Conservation (phyloP, 805 yeast genomes). For the Starmerella stigmatis region DNA sequence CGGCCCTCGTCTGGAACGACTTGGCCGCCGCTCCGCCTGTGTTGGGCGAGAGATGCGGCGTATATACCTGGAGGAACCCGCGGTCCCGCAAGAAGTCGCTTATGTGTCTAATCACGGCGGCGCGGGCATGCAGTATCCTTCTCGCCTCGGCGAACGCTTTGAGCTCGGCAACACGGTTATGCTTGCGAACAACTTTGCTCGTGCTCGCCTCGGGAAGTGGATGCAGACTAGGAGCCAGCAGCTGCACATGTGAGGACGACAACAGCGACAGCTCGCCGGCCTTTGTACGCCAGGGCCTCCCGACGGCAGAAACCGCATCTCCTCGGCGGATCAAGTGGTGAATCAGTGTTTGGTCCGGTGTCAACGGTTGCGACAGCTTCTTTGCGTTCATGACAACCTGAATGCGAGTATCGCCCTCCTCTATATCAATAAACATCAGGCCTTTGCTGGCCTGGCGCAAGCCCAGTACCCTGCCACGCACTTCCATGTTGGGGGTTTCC, state of each 20-base stretch:
- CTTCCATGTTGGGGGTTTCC: constrained; percentile 12
- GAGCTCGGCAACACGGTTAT: constrained; percentile 65
- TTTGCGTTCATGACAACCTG: constrained; percentile 55
- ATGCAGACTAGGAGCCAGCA: constrained; percentile 59
- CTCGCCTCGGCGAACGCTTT: constrained; percentile 46
- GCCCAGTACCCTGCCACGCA: constrained; percentile 44
- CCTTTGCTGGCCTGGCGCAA: constrained; percentile 60
- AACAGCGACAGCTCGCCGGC: constrained; percentile 71
- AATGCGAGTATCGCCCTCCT: constrained; percentile 42
- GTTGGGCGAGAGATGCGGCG: constrained; percentile 63
- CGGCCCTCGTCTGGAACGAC: constrained; percentile 58
- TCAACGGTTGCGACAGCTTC: constrained; percentile 31
- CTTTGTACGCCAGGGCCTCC: constrained; percentile 64
- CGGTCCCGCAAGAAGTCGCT: constrained; percentile 43
- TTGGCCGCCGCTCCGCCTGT: constrained; percentile 87
- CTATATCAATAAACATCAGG: constrained; percentile 55
- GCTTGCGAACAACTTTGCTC: constrained; percentile 47
- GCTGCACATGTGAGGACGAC: constrained; percentile 37
- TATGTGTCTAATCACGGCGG: constrained; percentile 44
- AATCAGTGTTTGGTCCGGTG: constrained; percentile 36
- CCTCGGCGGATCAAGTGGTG: constrained; percentile 48
- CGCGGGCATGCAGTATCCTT: constrained; percentile 42
- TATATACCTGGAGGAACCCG: constrained; percentile 67
- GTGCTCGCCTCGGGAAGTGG: constrained; percentile 57
- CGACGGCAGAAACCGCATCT: constrained; percentile 56